Percentiles rank a stretch among this genome's conserved stretches.
Conservation (phyloP, 495 filamentous ascomycete species). For the Tuber microsphaerosporum region DNA sequence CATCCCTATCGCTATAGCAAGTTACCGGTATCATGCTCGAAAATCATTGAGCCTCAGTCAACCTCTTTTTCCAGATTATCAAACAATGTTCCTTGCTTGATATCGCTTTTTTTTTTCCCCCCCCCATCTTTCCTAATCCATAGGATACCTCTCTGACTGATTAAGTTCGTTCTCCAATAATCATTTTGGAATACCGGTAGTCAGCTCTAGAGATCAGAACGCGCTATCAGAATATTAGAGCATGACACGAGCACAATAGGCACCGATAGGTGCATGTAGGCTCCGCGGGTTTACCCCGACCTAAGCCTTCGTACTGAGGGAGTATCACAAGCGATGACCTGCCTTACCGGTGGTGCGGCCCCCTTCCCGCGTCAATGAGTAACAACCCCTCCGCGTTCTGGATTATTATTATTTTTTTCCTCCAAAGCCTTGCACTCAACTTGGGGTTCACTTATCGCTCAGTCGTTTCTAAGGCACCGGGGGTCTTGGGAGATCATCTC, state of each 20-base stretch:
- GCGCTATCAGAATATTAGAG: background rate
- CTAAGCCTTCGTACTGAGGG: background rate
- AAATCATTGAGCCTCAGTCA: background rate
- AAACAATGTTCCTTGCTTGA: background rate
- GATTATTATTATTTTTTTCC: background rate
- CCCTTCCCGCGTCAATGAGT: background rate
- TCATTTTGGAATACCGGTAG: background rate
- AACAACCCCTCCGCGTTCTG: background rate
- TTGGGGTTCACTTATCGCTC: background rate
- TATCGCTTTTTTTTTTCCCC: background rate
- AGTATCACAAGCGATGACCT: background rate
- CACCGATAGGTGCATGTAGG: background rate
- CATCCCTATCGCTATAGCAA: background rate
- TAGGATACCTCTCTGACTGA: background rate
- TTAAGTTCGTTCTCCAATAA: background rate
- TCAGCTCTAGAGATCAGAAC: background rate
- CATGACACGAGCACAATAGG: background rate
- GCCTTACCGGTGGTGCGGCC: background rate
- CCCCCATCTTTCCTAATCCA: background rate
- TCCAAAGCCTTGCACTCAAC: no score
- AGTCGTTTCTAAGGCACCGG: background rate
- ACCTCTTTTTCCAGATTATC: background rate
- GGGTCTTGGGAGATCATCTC: background rate
- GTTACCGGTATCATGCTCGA: background rate
- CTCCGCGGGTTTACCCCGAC: background rate